Evolutionary conservation across 306 rosid genomes (phyloP), one percentile per base, ranked within the genome.

Genomic region (Arachis hypogaea): DNA sequence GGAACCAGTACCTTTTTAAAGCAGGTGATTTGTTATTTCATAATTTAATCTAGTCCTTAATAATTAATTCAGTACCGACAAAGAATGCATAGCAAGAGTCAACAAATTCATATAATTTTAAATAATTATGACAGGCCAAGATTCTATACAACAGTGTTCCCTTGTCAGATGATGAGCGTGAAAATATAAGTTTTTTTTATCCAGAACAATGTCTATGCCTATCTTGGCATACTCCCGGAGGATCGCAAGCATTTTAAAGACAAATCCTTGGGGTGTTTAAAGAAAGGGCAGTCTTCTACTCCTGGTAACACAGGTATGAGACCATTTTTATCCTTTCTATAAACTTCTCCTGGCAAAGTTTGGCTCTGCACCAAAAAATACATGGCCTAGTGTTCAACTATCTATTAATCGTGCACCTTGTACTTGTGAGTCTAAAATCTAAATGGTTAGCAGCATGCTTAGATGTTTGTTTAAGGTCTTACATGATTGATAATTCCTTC

Each of bases 1-100:
- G 99, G 99, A 63, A 92, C 99, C 1, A 95, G 99, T 82, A 95
- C 99, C 64, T 87, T 95, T 74, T 95, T 95, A 76, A 95, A 95
- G 83, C 99, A 95, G 99, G 99, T 95, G 76, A 67, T 69, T 18
- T 64, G 73, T 70, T 50, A 18, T 68, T 70, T 54, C 12, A 49
- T 11, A 49, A 10, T 49, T 49, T 12, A 49, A 49, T 49, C 14
- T 10, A 49, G 58, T 74, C 7, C 5, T 42, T 42, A 5, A 42
- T 42, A 42, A 42, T 42, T 42, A 5, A 42, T 42, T 42, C 45
- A 42, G 6, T 5, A 42, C 2, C 2, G 3, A 30, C 49, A 5
- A 8, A 47, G 11, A 10, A 8, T 2, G 12, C 71, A 52, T 52
- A 28, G 71, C 18, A 58, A 51, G 43, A 67, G 64, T 74, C 69